Evolutionary conservation across 2,329 filamentous ascomycete genomes (phyloP).

Genomic region (Stagonosporopsis vannaccii): DNA sequence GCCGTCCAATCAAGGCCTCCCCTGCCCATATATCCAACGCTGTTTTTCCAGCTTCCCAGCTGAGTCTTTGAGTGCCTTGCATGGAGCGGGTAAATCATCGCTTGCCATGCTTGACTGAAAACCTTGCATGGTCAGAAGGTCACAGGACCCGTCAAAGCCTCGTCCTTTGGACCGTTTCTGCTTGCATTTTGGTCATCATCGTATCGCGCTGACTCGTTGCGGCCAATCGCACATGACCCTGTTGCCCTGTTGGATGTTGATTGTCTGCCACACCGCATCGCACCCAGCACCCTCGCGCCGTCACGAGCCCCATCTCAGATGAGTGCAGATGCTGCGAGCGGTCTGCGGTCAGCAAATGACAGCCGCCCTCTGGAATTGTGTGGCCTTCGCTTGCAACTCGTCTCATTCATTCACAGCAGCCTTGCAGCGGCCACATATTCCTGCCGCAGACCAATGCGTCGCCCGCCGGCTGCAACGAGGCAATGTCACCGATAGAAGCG

Average conservation of each 20-base stretch:
- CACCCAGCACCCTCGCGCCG: slow-evolving; percentile 27
- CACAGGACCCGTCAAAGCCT: slow-evolving; percentile 45
- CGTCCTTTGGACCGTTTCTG: slow-evolving; percentile 20
- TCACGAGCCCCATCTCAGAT: slow-evolving; percentile 34
- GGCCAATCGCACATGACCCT: slow-evolving; percentile 34
- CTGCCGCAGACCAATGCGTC: neutral
- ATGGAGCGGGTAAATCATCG: slow-evolving; percentile 46
- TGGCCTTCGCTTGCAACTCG: too few species aligned
- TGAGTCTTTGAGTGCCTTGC: slow-evolving; percentile 49
- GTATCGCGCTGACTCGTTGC: slow-evolving; percentile 32
- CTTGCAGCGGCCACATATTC: slow-evolving; percentile 17
- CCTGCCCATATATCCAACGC: slow-evolving; percentile 19
- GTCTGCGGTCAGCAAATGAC: slow-evolving; percentile 19
- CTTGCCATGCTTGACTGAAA: slow-evolving; percentile 31
- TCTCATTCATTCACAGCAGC: slow-evolving; percentile 19
- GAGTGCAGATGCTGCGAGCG: slow-evolving; percentile 33
- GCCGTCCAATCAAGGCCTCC: slow-evolving; percentile 33
- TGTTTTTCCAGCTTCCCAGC: slow-evolving; percentile 22
- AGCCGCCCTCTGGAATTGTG: neutral
- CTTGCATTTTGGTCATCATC: slow-evolving; percentile 19
- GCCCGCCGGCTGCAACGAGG: slow-evolving; percentile 8
- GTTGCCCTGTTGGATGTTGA: slow-evolving; percentile 39
- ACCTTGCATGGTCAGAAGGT: slow-evolving; percentile 41
- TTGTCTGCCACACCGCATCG: slow-evolving; percentile 47
- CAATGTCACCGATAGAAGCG: slow-evolving; percentile 24